Percentiles rank a stretch among this genome's conserved stretches.
Conservation (phyloP, 805 yeast species). For the Spathaspora arborariae region DNA sequence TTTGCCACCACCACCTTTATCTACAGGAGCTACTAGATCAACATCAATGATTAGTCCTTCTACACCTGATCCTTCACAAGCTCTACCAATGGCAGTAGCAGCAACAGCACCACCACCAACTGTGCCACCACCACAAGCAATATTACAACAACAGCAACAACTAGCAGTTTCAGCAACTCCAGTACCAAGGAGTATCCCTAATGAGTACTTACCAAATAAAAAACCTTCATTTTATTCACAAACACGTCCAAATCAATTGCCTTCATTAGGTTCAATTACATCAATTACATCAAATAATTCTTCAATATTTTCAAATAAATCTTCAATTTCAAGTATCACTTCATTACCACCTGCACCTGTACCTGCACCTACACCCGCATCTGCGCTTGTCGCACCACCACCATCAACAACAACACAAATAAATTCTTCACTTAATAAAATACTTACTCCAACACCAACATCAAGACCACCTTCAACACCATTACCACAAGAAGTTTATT, state of each 20-base stretch:
- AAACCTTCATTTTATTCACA: not conserved
- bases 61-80: slow-evolving; percentile 1
- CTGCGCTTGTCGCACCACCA: no score
- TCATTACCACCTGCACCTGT: slow-evolving; percentile 20
- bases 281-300: slow-evolving; percentile 22
- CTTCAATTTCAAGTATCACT: slow-evolving; percentile 29
- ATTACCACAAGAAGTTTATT: not conserved
- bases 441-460: not conserved
- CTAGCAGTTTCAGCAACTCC: not conserved
- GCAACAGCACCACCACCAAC: not conserved
- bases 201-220: not conserved
- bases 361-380: no score
- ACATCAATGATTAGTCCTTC: not conserved
- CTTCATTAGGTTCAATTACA: slow-evolving; percentile 20
- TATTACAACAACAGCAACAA: no score
- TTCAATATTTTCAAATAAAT: slow-evolving; percentile 35
- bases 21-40: not conserved
- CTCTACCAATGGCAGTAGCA: not conserved
- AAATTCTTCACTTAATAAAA: not conserved
- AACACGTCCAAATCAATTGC: not conserved
- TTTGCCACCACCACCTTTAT: slow-evolving; percentile 3
- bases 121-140: slow-evolving; percentile 4
- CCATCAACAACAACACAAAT: slow-evolving; percentile 7
- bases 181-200: slow-evolving; percentile 3
- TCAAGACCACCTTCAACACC: not conserved